These are phyloP conservation scores for Eucalyptus marginata DNA, from an alignment of 345 rosid genomes.

Conservation along the genomic window DNA sequence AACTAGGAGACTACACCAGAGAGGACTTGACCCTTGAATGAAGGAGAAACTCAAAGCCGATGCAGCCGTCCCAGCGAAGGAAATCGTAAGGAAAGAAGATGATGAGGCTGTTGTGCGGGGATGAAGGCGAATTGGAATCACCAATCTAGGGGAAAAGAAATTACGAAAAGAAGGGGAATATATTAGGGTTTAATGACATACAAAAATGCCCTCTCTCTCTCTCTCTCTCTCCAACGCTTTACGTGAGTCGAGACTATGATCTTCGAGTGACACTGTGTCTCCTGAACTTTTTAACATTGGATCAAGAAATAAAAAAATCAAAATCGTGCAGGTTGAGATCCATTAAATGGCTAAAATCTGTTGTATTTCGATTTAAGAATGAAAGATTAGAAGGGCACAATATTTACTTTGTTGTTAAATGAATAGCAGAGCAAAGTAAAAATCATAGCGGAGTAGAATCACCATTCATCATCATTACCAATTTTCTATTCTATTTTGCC, in stretches of 20 bases:
- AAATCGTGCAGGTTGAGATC: not conserved
- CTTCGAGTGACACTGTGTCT: not conserved
- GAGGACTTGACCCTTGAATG: not conserved
- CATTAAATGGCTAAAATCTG: not conserved
- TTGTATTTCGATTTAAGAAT: not conserved
- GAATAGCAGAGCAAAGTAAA: not conserved
- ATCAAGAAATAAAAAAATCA: not conserved
- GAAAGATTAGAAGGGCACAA: not conserved
- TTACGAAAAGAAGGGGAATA: not conserved
- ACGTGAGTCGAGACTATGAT: not conserved
- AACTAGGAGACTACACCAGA: not conserved
- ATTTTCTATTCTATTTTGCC: not conserved
- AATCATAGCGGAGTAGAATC: not conserved
- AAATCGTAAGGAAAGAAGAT: not conserved
- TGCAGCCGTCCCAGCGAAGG: not conserved
- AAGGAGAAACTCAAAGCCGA: not conserved
- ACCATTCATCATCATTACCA: not conserved
- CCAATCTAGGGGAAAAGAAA: not conserved
- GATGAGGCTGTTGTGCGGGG: not conserved
- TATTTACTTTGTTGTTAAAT: not conserved
- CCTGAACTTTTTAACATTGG: not conserved
- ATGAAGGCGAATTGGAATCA: not conserved
- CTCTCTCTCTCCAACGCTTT: not conserved
- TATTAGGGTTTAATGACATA: not conserved
- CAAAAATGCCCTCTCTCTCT: not conserved